Conservation (phyloP, 306 rosid species). For the Prosopis cineraria region DNA sequence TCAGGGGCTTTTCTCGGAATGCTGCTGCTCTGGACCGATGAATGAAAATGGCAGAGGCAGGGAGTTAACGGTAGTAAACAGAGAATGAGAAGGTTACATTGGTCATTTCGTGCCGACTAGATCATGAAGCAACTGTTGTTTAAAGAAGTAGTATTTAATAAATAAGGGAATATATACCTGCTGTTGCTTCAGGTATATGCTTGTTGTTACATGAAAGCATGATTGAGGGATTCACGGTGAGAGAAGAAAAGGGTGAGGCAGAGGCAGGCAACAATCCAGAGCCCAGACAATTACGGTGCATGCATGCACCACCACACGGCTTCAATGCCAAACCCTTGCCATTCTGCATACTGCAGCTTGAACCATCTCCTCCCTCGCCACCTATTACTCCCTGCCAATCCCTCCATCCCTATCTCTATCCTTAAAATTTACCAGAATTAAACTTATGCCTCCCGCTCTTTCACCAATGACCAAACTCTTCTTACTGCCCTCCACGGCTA, state of each 20-base stretch:
- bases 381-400: conserved; percentile 19
- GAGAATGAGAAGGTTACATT: background rate
- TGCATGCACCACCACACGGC: conserved; percentile 23
- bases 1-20: background rate
- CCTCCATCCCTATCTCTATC: background rate
- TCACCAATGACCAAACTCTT: too few species aligned
- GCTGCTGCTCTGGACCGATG: background rate
- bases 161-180: too few species aligned
- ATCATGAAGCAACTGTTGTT: too few species aligned
- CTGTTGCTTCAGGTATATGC: background rate
- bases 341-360: conserved; percentile 30
- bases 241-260: background rate
- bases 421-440: background rate
- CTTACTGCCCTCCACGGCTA: background rate
- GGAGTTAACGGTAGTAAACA: background rate
- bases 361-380: conserved; percentile 31
- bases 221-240: background rate
- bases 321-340: background rate
- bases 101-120: background rate
- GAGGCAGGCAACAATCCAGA: conserved; percentile 21
- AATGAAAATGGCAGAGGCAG: background rate
- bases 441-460: conserved; percentile 1
- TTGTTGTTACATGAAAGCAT: too few species aligned
- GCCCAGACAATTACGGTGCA: background rate
- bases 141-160: too few species aligned